Percentiles rank a stretch among this genome's conserved stretches.
phyloP scores from a whole-genome alignment of 2,329 filamentous ascomycete genomes.

The Tolypocladium ophioglossoides region DNA sequence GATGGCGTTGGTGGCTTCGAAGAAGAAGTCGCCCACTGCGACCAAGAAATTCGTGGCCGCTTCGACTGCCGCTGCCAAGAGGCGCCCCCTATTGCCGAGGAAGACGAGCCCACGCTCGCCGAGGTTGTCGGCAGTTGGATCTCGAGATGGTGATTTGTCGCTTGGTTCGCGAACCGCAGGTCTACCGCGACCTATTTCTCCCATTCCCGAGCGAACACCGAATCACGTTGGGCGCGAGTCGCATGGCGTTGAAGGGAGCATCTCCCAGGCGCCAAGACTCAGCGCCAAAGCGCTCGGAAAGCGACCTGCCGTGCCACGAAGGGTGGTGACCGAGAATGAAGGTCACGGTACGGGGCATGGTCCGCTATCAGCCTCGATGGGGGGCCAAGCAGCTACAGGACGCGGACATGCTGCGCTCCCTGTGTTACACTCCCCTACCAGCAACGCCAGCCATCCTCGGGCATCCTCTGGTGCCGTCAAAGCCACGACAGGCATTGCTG shows the following conservation, averaged over 20 bases:
- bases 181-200: conserved; percentile 13
- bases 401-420: not conserved
- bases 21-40: conserved; percentile 14
- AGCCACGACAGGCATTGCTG: no score
- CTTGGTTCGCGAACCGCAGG: conserved; percentile 12
- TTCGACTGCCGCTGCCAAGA: conserved; percentile 27
- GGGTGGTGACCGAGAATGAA: conserved; percentile 7
- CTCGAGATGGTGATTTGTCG: conserved; percentile 19
- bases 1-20: conserved; percentile 15
- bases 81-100: conserved; percentile 33
- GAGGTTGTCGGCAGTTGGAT: conserved; percentile 19
- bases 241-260: conserved; percentile 1
- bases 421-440: not conserved
- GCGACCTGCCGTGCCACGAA: conserved; percentile 21
- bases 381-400: not conserved
- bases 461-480: not conserved
- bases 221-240: conserved; percentile 1
- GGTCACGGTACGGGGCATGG: conserved; percentile 2
- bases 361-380: conserved; percentile 3
- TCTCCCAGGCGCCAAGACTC: conserved; percentile 3
- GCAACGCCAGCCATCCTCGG: not conserved
- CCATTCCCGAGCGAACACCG: conserved; percentile 15
- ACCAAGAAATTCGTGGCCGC: conserved; percentile 33
- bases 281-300: conserved; percentile 41
- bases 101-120: conserved; percentile 38